Conservation (phyloP, 1,139 yeast genomes). For the Saccharomyces hybrid region DNA sequence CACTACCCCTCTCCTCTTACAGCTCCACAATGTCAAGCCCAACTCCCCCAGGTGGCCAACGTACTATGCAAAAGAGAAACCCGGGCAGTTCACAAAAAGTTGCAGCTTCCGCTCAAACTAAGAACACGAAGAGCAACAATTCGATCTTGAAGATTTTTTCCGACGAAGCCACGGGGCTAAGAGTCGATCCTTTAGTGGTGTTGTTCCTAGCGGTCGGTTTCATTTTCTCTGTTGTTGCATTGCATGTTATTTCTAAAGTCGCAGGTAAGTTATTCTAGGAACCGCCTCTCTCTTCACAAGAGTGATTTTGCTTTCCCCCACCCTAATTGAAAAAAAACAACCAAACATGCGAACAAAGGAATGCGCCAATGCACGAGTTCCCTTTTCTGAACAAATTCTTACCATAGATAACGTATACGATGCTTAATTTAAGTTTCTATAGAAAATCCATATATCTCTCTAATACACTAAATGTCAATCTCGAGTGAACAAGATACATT, state of each 20-base stretch:
- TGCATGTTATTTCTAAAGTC: slow-evolving; percentile 88
- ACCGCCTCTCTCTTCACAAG: background rate
- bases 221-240: slow-evolving; percentile 85
- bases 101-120: slow-evolving; percentile 1
- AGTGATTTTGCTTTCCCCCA: background rate
- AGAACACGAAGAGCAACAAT: slow-evolving; percentile 32
- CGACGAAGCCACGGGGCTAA: slow-evolving; percentile 93
- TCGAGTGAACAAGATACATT: background rate
- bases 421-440: background rate
- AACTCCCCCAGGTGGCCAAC: slow-evolving; percentile 68
- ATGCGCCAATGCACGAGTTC: background rate
- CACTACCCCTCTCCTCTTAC: background rate
- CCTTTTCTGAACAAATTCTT: background rate
- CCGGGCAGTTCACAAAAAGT: slow-evolving; percentile 3
- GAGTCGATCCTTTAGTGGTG: slow-evolving; percentile 94
- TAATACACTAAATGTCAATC: background rate
- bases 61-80: slow-evolving; percentile 73
- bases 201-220: slow-evolving; percentile 93
- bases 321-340: background rate
- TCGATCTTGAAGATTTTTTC: slow-evolving; percentile 93
- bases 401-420: background rate
- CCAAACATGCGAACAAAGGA: background rate
- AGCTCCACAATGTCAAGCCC: background rate
- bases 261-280: slow-evolving; percentile 51
- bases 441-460: background rate